These are phyloP conservation scores for Physcomitrellopsis africana DNA, from an alignment of 225 moss, liverwort and hornwort species.

Conservation along the genomic window DNA sequence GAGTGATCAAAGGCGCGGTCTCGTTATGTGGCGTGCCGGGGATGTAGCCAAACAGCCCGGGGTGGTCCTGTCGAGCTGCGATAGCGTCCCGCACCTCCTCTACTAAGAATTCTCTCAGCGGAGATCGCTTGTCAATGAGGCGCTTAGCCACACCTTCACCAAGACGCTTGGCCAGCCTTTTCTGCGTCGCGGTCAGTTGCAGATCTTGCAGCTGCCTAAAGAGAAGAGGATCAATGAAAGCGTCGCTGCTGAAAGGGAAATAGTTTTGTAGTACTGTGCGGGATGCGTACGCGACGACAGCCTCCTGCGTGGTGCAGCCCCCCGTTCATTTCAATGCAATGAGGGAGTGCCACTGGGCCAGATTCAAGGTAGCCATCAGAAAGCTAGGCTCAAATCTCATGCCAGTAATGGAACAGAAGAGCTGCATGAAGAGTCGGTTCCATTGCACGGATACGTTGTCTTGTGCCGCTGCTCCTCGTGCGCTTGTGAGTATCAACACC, in stretches of 20 bases:
- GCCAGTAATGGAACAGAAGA: neutral
- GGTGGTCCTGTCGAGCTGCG: neutral
- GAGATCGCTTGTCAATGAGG: neutral
- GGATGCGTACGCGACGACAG: slow-evolving; percentile 16
- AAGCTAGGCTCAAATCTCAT: neutral
- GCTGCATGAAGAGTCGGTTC: slow-evolving; percentile 20
- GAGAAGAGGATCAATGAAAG: slow-evolving; percentile 6
- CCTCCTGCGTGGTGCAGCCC: slow-evolving; percentile 19
- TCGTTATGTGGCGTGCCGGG: slow-evolving; percentile 1
- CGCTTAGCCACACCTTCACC: slow-evolving; percentile 17
- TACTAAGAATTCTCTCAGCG: neutral
- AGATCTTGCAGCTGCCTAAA: neutral
- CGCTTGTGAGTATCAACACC: neutral
- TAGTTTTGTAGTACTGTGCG: slow-evolving; percentile 7
- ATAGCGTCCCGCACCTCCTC: neutral
- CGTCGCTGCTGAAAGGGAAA: neutral
- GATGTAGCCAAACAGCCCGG: neutral
- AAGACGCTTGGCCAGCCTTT: slow-evolving; percentile 13
- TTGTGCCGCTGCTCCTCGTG: neutral
- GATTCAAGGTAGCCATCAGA: neutral
- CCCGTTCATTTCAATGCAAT: slow-evolving; percentile 7
- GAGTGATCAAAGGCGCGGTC: neutral
- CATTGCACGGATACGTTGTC: slow-evolving; percentile 17
- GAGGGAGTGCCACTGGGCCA: slow-evolving; percentile 21
- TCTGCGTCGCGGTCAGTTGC: neutral